Percentiles rank a stretch among this genome's conserved stretches.
These are phyloP conservation scores for Psidium guajava DNA, from an alignment of 345 rosid species.

Conservation along the genomic window DNA sequence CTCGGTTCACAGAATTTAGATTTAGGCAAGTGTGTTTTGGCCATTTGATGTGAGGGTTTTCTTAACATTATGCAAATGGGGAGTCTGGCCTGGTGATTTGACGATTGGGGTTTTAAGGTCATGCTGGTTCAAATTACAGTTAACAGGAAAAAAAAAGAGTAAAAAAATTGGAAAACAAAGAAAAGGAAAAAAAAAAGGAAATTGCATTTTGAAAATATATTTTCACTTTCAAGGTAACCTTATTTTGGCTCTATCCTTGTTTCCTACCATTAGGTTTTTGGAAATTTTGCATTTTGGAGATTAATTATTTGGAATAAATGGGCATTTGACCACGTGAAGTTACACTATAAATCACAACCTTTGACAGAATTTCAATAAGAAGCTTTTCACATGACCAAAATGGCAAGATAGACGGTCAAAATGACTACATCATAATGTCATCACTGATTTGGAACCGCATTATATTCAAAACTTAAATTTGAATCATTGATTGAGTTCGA, in stretches of 20 bases:
- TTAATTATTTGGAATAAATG: not conserved
- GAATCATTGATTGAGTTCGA: not conserved
- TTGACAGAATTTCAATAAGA: not conserved
- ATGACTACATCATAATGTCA: not conserved
- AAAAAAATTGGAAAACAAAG: no score
- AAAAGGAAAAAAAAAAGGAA: not conserved
- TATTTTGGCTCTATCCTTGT: not conserved
- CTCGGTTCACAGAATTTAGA: no score
- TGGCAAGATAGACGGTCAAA: rapidly evolving
- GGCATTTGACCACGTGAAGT: not conserved
- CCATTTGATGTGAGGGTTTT: no score
- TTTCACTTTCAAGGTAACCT: not conserved
- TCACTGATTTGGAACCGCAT: not conserved
- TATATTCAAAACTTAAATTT: not conserved
- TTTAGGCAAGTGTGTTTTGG: no score
- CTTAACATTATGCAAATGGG: no score
- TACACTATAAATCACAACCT: not conserved
- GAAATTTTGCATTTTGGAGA: not conserved
- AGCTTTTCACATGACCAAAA: not conserved
- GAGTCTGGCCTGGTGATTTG: no score
- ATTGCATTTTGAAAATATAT: not conserved
- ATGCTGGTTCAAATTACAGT: no score
- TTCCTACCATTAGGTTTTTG: not conserved
- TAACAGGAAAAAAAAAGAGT: no score
- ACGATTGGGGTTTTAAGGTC: no score